These are phyloP conservation scores for Suillus subluteus DNA, from an alignment of 768 basidiomycete genomes.

Conservation along the genomic window DNA sequence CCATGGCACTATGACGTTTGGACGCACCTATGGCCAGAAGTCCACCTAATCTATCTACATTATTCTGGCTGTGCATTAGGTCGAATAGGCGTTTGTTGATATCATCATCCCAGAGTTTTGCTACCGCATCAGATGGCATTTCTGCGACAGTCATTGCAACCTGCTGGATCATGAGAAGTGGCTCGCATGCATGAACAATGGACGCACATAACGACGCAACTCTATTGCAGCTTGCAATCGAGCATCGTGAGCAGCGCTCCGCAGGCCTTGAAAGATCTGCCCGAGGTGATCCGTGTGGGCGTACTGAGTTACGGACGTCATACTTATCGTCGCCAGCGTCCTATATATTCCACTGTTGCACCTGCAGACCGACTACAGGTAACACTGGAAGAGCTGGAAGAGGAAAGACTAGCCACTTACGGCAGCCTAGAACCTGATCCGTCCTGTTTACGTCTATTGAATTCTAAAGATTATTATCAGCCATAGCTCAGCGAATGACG, in stretches of 20 bases:
- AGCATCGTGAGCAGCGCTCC: conserved; percentile 63
- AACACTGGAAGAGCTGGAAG: not conserved
- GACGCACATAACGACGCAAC: conserved; percentile 72
- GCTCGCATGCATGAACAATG: conserved; percentile 14
- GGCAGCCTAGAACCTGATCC: conserved; percentile 12
- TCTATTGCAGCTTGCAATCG: conserved; percentile 72
- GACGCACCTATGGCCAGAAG: conserved; percentile 81
- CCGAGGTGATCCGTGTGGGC: conserved; percentile 64
- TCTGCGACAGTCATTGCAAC: conserved; percentile 75
- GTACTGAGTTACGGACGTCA: conserved; percentile 64
- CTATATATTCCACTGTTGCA: conserved; percentile 9
- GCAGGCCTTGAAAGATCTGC: conserved; percentile 69
- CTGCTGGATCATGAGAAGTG: conserved; percentile 41
- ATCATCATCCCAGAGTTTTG: conserved; percentile 85
- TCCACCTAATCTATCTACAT: conserved; percentile 82
- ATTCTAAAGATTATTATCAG: conserved; percentile 24
- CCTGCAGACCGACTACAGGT: conserved; percentile 1
- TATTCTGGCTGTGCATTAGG: conserved; percentile 80
- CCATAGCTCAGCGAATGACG: not conserved
- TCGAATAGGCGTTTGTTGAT: conserved; percentile 82
- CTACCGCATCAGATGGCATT: conserved; percentile 79
- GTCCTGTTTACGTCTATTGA: conserved; percentile 35
- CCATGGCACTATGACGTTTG: not conserved
- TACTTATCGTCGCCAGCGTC: conserved; percentile 36
- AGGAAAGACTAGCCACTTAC: conserved; percentile 3